These are phyloP conservation scores for Cryphonectria nitschkei DNA, from an alignment of 2,329 filamentous ascomycete species.

Conservation along the genomic window DNA sequence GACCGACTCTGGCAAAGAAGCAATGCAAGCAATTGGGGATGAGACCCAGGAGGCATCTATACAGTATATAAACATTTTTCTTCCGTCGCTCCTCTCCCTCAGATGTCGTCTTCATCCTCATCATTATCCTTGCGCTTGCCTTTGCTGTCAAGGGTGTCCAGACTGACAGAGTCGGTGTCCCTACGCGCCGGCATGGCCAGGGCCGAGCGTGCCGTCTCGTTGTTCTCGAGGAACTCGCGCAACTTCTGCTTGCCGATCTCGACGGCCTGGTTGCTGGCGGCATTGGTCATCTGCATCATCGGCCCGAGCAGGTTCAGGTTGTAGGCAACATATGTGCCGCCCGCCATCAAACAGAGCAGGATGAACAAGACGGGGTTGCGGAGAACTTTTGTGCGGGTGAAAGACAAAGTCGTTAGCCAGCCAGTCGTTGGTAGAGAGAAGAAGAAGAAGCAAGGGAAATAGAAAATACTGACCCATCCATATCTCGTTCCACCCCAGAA, in stretches of 20 bases:
- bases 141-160: conserved; percentile 64
- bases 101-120: conserved; percentile 62
- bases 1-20: conserved; percentile 15
- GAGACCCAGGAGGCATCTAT: conserved; percentile 17
- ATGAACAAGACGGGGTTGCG: conserved; percentile 94
- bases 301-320: conserved; percentile 94
- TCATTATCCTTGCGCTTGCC: conserved; percentile 54
- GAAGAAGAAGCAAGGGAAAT: not conserved
- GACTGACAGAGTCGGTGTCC: conserved; percentile 54
- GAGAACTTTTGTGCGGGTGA: conserved; percentile 63
- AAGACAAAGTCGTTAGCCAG: conserved; percentile 23
- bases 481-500: conserved; percentile 98
- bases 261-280: conserved; percentile 81
- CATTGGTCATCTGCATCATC: conserved; percentile 93
- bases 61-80: conserved; percentile 12
- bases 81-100: conserved; percentile 21
- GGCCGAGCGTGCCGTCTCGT: conserved; percentile 82
- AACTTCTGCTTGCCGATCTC: conserved; percentile 92
- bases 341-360: conserved; percentile 75
- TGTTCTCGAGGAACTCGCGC: conserved; percentile 84
- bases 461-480: conserved; percentile 71
- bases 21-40: conserved; percentile 10
- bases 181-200: conserved; percentile 69
- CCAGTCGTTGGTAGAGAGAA: conserved; percentile 18
- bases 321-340: conserved; percentile 86